Percentiles rank a stretch among this genome's conserved stretches.
Evolutionary conservation across 164 flowering plant genomes (phyloP).

Genomic region (Vitis labrusca): DNA sequence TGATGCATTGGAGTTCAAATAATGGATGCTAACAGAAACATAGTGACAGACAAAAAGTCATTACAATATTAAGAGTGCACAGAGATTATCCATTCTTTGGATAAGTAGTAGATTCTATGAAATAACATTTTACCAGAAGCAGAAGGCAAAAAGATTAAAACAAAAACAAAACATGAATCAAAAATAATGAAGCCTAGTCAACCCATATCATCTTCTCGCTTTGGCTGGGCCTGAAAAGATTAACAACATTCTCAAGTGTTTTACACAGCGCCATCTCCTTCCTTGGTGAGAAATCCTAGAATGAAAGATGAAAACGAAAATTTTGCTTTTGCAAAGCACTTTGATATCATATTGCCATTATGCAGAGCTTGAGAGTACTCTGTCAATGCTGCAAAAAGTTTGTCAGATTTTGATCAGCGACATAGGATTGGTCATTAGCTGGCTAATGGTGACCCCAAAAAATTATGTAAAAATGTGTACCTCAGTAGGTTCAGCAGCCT

Average conservation of each 20-base stretch:
- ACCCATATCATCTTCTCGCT: constrained; percentile 8
- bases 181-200: neutral
- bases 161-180: neutral
- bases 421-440: too few species aligned
- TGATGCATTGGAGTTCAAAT: too few species aligned
- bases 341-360: constrained; percentile 5
- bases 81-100: too few species aligned
- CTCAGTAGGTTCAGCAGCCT: constrained; percentile 43
- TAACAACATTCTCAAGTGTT: constrained; percentile 1
- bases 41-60: too few species aligned
- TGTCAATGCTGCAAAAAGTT: constrained; percentile 22
- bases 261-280: constrained; percentile 13
- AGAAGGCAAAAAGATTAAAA: neutral
- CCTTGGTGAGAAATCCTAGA: constrained; percentile 1
- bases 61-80: too few species aligned
- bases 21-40: too few species aligned
- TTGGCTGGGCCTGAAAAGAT: constrained; percentile 5
- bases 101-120: neutral
- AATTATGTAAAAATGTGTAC: constrained; percentile 13
- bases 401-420: too few species aligned
- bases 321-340: neutral
- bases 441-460: too few species aligned
- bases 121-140: neutral
- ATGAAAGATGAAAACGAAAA: neutral
- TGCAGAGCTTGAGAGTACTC: constrained; percentile 4